Evolutionary conservation across 2,329 filamentous ascomycete species (phyloP).

Genomic region (Phialophora verrucosa): DNA sequence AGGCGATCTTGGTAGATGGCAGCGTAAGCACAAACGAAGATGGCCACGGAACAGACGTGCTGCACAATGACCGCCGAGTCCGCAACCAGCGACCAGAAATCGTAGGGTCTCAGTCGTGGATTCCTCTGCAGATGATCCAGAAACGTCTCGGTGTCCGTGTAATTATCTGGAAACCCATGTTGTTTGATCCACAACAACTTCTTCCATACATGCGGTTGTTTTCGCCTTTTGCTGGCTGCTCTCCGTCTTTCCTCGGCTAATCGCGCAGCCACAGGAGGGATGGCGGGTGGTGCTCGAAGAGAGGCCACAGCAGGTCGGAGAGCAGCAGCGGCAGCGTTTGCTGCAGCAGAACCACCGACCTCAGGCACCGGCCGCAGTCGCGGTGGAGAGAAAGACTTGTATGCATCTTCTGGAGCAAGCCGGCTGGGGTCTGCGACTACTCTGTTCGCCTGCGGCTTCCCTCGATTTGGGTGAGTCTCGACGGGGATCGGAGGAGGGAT

Average conservation of each 20-base stretch:
- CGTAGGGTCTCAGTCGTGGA: slow-evolving; percentile 89
- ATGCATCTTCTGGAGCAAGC: slow-evolving; percentile 84
- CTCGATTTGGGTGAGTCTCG: slow-evolving; percentile 54
- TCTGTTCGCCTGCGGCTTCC: slow-evolving; percentile 43
- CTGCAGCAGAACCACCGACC: slow-evolving; percentile 51
- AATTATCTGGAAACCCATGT: slow-evolving; percentile 86
- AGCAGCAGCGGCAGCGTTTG: slow-evolving; percentile 48
- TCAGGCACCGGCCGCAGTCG: slow-evolving; percentile 53
- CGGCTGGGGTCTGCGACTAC: slow-evolving; percentile 66
- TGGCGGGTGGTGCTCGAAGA: slow-evolving; percentile 49
- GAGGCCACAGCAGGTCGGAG: slow-evolving; percentile 47
- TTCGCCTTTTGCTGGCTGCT: slow-evolving; percentile 68
- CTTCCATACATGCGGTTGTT: slow-evolving; percentile 80
- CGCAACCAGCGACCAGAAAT: slow-evolving; percentile 95
- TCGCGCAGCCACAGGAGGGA: slow-evolving; percentile 45
- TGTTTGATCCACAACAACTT: slow-evolving; percentile 99
- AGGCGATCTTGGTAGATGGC: slow-evolving; percentile 86
- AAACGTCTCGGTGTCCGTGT: slow-evolving; percentile 95
- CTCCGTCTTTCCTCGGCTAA: slow-evolving; percentile 57
- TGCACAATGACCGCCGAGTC: slow-evolving; percentile 97
- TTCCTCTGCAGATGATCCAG: slow-evolving; percentile 95
- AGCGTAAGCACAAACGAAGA: slow-evolving; percentile 93
- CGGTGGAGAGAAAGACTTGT: slow-evolving; percentile 67
- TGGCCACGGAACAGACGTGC: slow-evolving; percentile 91
- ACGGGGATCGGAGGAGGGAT: slow-evolving; percentile 54